Conservation (phyloP, 768 basidiomycete genomes). For the Butyriboletus loyo region DNA sequence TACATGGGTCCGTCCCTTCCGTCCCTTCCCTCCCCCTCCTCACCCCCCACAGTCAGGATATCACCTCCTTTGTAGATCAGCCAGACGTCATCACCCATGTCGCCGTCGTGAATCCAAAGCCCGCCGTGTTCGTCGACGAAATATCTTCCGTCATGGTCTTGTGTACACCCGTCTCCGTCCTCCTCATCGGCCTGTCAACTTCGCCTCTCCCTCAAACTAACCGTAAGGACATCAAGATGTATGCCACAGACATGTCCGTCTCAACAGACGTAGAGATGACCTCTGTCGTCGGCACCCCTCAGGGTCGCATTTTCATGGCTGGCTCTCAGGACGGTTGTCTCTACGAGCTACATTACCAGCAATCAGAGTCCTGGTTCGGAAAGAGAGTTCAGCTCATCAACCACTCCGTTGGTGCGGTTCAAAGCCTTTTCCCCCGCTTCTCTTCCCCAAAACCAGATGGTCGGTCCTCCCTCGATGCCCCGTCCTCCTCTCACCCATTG, state of each 20-base stretch:
- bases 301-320: constrained; percentile 90
- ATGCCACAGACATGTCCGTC: constrained; percentile 82
- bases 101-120: constrained; percentile 81
- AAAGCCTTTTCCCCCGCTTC: constrained; percentile 77
- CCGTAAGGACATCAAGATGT: constrained; percentile 80
- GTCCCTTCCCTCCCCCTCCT: neutral
- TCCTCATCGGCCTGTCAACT: constrained; percentile 77
- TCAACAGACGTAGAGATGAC: constrained; percentile 83
- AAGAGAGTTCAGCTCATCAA: constrained; percentile 84
- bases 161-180: constrained; percentile 79
- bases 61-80: constrained; percentile 89
- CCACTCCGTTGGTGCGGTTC: constrained; percentile 76
- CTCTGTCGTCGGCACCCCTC: constrained; percentile 71
- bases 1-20: constrained; percentile 68
- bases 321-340: constrained; percentile 82
- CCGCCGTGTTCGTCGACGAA: constrained; percentile 87
- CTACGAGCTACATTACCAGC: constrained; percentile 91
- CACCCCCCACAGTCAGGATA: constrained; percentile 62
- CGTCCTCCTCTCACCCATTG: constrained; percentile 1
- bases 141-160: constrained; percentile 87
- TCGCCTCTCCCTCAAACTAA: constrained; percentile 41
- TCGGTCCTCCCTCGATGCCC: constrained; percentile 33
- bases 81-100: constrained; percentile 88
- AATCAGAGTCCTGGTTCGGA: constrained; percentile 89
- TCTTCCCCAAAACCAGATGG: constrained; percentile 62